Evolutionary conservation across 345 rosid genomes (phyloP).

Genomic region (Hibiscus tridactylites): DNA sequence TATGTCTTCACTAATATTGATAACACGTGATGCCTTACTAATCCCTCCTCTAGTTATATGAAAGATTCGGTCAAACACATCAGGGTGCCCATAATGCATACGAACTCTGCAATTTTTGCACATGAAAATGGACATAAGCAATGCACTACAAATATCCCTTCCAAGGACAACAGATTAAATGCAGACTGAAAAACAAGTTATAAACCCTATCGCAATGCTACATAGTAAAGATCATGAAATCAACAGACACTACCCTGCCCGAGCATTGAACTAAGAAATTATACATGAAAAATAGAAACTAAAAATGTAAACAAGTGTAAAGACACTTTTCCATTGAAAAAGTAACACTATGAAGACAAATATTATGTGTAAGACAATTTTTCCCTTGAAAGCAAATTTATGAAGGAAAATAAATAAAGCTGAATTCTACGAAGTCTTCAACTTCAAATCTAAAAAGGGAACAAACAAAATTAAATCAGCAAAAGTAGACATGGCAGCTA

Average conservation of each 20-base stretch:
- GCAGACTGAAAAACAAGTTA: background rate
- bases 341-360: background rate
- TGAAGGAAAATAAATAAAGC: background rate
- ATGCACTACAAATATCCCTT: background rate
- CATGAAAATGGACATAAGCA: constrained; percentile 1
- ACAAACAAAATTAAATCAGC: background rate
- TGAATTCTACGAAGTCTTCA: background rate
- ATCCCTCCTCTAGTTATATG: constrained; percentile 97
- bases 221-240: background rate
- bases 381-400: background rate
- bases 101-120: constrained; percentile 67
- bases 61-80: constrained; percentile 90
- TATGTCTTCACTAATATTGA: constrained; percentile 97
- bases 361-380: background rate
- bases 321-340: background rate
- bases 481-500: background rate
- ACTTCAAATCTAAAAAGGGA: background rate
- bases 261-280: background rate
- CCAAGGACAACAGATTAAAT: background rate
- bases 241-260: background rate
- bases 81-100: constrained; percentile 99
- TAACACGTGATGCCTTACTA: constrained; percentile 95
- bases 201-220: background rate
- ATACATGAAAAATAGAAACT: background rate
- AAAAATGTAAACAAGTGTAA: background rate